Percentiles rank a stretch among this genome's conserved stretches.
Conservation (phyloP, 1,284 basidiomycete genomes). For the Austroboletus novae-zelandiae region DNA sequence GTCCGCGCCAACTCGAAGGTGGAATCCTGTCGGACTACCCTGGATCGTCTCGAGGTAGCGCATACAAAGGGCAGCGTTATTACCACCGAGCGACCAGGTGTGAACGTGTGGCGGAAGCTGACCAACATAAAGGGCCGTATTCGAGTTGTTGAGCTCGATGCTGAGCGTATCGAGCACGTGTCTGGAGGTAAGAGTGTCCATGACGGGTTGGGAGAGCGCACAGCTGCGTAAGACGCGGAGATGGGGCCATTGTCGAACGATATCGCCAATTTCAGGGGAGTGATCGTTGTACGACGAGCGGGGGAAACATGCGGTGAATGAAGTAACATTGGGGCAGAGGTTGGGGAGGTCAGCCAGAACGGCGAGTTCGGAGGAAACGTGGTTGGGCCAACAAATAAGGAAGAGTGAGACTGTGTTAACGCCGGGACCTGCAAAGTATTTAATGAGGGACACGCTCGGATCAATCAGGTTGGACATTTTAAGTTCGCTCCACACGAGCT, state of each 20-base stretch:
- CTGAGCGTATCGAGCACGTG: conserved; percentile 18
- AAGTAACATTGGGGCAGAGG: conserved; percentile 23
- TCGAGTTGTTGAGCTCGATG: conserved; percentile 30
- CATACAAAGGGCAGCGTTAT: conserved; percentile 20
- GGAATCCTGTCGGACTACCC: conserved; percentile 16
- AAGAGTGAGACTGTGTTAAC: conserved; percentile 21
- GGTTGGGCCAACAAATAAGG: conserved; percentile 24
- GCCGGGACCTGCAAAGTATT: conserved; percentile 23
- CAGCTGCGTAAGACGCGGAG: conserved; percentile 20
- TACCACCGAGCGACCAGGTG: conserved; percentile 26
- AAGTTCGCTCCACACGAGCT: conserved; percentile 27
- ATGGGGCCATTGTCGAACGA: conserved; percentile 20
- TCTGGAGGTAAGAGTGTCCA: conserved; percentile 18
- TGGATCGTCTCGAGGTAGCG: conserved; percentile 21
- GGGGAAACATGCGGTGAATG: conserved; percentile 27
- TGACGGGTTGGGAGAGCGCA: conserved; percentile 22
- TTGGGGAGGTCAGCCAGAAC: conserved; percentile 22
- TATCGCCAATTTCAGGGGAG: conserved; percentile 25
- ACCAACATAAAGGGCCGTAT: conserved; percentile 17
- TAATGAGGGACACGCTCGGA: conserved; percentile 27
- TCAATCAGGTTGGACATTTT: conserved; percentile 27
- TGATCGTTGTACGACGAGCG: conserved; percentile 28
- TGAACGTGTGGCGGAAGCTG: conserved; percentile 17
- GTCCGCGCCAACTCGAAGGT: conserved; percentile 24
- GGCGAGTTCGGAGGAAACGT: conserved; percentile 19